Evolutionary conservation across 257 asterid genomes (phyloP).

Genomic region (Plectranthus barbatus): DNA sequence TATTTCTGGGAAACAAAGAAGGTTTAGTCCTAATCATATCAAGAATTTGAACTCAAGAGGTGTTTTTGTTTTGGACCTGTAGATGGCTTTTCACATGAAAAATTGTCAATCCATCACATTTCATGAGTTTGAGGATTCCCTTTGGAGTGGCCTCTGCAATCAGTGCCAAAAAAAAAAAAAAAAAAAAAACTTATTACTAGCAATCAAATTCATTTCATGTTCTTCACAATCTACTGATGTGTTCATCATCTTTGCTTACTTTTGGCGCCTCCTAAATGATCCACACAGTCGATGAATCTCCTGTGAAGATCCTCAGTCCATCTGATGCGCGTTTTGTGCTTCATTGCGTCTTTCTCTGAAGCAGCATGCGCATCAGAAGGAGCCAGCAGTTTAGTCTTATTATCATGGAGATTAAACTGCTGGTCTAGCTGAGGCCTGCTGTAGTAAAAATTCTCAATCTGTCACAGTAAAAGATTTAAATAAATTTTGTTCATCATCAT

Average conservation of each 20-base stretch:
- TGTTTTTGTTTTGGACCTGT: conserved; percentile 19
- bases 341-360: conserved; percentile 9
- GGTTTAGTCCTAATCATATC: neutral
- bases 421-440: conserved; percentile 5
- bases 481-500: neutral
- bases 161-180: neutral
- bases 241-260: conserved; percentile 21
- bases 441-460: neutral
- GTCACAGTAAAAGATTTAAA: neutral
- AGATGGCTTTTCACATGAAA: conserved; percentile 53
- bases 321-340: conserved; percentile 27
- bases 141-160: conserved; percentile 51
- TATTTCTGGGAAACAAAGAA: conserved; percentile 19
- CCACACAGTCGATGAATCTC: conserved; percentile 30
- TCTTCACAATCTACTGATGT: neutral
- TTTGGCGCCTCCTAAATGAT: conserved; percentile 41
- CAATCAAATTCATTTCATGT: neutral
- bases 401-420: neutral
- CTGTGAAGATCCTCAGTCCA: conserved; percentile 50
- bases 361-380: neutral
- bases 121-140: conserved; percentile 42
- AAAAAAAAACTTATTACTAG: neutral
- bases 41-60: neutral
- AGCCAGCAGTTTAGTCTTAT: neutral
- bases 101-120: conserved; percentile 37